Percentiles rank a stretch among this genome's conserved stretches.
Conservation (phyloP, 805 yeast species). For the Suhomyces vadensis region DNA sequence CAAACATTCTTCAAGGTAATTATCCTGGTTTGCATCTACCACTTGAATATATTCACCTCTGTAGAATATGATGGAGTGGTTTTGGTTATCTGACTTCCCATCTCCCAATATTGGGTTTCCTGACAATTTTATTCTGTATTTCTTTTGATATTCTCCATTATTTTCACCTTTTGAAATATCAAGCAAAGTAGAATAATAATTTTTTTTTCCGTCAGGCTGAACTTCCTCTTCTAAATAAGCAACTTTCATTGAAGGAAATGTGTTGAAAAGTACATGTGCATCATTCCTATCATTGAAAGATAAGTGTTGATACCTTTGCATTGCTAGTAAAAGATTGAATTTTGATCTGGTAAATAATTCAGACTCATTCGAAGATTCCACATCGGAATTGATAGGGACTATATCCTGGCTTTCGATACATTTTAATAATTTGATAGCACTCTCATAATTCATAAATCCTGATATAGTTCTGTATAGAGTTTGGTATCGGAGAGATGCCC, state of each 20-base stretch:
- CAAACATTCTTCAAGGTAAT: constrained; percentile 89
- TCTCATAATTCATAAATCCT: constrained; percentile 78
- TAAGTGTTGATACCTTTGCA: constrained; percentile 80
- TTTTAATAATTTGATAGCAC: constrained; percentile 69
- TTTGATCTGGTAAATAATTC: constrained; percentile 65
- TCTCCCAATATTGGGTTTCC: constrained; percentile 97
- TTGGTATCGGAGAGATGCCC: constrained; percentile 86
- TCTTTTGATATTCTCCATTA: constrained; percentile 40
- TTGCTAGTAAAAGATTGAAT: constrained; percentile 76
- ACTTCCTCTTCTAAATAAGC: constrained; percentile 56
- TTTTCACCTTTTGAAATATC: constrained; percentile 48
- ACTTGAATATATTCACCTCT: constrained; percentile 95
- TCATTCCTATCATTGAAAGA: constrained; percentile 64
- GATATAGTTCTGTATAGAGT: constrained; percentile 81
- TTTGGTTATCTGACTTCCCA: constrained; percentile 95
- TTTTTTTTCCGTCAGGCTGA: constrained; percentile 41
- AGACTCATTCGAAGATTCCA: constrained; percentile 14
- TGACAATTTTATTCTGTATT: constrained; percentile 69
- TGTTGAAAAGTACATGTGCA: constrained; percentile 62
- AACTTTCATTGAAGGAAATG: constrained; percentile 67
- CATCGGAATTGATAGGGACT: constrained; percentile 20
- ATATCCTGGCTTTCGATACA: constrained; percentile 58
- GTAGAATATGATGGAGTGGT: constrained; percentile 79
- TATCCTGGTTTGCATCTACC: constrained; percentile 95
- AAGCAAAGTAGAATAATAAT: constrained; percentile 62